These are phyloP conservation scores for Fomitopsis pinicola DNA, from an alignment of 1,284 basidiomycete species.

Conservation along the genomic window DNA sequence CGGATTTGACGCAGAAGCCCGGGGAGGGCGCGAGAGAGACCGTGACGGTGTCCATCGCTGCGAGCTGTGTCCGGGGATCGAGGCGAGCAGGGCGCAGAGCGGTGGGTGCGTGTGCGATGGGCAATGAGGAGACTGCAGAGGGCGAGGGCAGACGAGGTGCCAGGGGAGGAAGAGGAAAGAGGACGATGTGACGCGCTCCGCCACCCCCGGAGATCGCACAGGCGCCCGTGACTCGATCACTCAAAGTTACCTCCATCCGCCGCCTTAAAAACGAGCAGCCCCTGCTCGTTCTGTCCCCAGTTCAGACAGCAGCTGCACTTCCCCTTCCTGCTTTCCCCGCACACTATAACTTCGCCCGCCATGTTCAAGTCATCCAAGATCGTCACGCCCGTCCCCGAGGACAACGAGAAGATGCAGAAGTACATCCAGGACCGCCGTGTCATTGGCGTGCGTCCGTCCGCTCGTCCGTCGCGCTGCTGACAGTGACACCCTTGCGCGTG, in stretches of 20 bases:
- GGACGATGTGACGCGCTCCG: not conserved
- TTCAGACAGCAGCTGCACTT: slow-evolving; percentile 10
- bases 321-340: slow-evolving; percentile 2
- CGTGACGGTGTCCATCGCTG: slow-evolving; percentile 17
- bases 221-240: slow-evolving; percentile 6
- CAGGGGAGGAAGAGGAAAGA: not conserved
- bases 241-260: slow-evolving; percentile 18
- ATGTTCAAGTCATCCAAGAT: slow-evolving; percentile 17
- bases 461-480: slow-evolving; percentile 5
- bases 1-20: slow-evolving; percentile 59
- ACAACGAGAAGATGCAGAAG: slow-evolving; percentile 55
- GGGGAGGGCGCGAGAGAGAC: slow-evolving; percentile 48
- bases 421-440: slow-evolving; percentile 78
- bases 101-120: not conserved
- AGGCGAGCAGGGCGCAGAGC: not conserved
- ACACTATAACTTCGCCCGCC: slow-evolving; percentile 2
- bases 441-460: slow-evolving; percentile 54
- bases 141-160: no score
- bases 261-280: slow-evolving; percentile 9
- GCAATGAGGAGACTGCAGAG: not conserved
- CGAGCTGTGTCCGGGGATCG: not conserved
- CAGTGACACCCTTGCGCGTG: not conserved
- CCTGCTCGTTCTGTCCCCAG: slow-evolving; percentile 1
- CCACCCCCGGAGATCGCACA: not conserved
- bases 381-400: slow-evolving; percentile 60